phyloP scores from a whole-genome alignment of 2,329 filamentous ascomycete genomes.

The Truncatella angustata region DNA sequence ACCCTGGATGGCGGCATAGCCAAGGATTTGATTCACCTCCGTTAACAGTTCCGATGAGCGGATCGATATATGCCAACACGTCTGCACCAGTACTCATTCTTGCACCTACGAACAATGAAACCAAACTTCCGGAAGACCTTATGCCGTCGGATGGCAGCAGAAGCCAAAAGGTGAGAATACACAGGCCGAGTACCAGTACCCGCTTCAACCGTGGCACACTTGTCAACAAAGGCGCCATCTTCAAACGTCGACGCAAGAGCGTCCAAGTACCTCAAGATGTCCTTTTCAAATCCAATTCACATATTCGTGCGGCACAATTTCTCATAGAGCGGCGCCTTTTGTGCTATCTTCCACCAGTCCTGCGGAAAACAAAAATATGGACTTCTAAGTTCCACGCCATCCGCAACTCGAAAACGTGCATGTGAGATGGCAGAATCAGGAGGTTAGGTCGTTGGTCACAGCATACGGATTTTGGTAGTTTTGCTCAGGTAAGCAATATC shows the following conservation, averaged over 20 bases:
- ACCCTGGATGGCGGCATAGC: neutral
- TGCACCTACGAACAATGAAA: constrained; percentile 15
- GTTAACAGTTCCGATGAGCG: constrained; percentile 30
- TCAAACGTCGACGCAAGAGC: neutral
- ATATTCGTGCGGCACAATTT: no score
- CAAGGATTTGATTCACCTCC: constrained; percentile 20
- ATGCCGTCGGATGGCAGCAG: constrained; percentile 21
- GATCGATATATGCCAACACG: constrained; percentile 26
- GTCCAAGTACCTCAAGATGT: neutral
- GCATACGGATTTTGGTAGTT: no score
- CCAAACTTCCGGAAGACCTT: constrained; percentile 19
- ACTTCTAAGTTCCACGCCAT: no score
- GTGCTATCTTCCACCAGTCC: no score
- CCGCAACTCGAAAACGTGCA: no score
- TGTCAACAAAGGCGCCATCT: constrained; percentile 21
- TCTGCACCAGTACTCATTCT: constrained; percentile 11
- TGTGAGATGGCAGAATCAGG: no score
- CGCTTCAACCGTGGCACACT: constrained; percentile 23
- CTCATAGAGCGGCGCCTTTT: no score
- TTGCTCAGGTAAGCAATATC: neutral
- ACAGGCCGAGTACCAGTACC: constrained; percentile 16
- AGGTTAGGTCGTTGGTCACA: no score
- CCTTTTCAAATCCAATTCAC: no score
- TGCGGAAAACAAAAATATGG: no score
- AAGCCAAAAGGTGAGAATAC: constrained; percentile 23